Evolutionary conservation across 352 stramenopile species (phyloP), one percentile per base, ranked within the genome.

Genomic region (Pythium rishiriense): DNA sequence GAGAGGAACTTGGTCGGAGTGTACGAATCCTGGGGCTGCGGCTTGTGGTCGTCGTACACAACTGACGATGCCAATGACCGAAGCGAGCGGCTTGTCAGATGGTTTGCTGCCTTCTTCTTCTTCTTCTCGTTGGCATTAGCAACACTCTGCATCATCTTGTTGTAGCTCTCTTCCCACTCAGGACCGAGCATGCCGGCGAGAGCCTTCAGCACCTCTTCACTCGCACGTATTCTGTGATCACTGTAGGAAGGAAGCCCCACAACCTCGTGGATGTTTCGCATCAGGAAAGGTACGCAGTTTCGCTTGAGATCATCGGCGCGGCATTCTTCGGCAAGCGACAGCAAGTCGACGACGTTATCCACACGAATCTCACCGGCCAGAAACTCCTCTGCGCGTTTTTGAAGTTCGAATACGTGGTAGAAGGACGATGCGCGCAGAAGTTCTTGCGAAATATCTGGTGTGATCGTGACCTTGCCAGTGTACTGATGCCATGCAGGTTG

Each of bases 391-490:
- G 81, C 85, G 37, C 87, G 87, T 72, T 94, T 94, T 47, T 94
- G 87, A 22, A 96, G 71, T 72, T 96, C 87, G 29, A 79, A 79
- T 8, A 96, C 87, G 48, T 81, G 90, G 58, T 96, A 96, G 53
- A 87, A 88, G 17, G 85, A 90, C 7, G 87, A 76, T 4, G 87
- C 87, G 10, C 81, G 76, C 12, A 96, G 66, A 51, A 96, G 68
- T 37, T 96, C 85, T 64, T 92, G 78, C n/a, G 87, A 81, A 45
- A 93, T 84, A 46, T 91, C 77, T 0, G 85, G 70, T 9, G 85
- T 93, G 53, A 96, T 94, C 43, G 88, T 70, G 21, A 96, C 85
- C 61, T 93, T 91, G 55, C 87, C 87, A 22, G 87, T 96, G 72
- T 96, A 96, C 86, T 94, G 56, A n/a, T 69, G 37, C 4, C 2